Evolutionary conservation across 1,139 yeast genomes (phyloP).

Genomic region (Suhomyces maxii): DNA sequence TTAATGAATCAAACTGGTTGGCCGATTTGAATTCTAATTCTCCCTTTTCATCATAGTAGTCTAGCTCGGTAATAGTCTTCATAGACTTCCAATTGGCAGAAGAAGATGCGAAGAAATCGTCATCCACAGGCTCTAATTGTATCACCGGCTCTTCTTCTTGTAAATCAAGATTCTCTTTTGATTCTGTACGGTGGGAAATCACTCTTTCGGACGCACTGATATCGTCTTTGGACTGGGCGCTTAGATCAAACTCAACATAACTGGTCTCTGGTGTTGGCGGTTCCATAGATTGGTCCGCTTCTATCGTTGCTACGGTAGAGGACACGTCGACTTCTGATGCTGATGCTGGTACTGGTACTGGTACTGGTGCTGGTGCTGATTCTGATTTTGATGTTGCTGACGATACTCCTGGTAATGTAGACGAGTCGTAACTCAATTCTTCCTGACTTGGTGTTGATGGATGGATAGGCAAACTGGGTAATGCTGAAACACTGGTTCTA

Average conservation of each 20-base stretch:
- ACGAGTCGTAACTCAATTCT: background rate
- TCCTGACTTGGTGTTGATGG: background rate
- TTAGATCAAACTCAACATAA: conserved; percentile 36
- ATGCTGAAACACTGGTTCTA: conserved; percentile 18
- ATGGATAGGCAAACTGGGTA: conserved; percentile 21
- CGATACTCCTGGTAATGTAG: no score
- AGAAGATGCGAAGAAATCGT: conserved; percentile 35
- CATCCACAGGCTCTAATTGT: conserved; percentile 19
- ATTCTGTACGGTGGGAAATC: conserved; percentile 5
- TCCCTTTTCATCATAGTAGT: conserved; percentile 54
- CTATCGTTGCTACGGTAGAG: background rate
- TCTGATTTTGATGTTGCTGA: no score
- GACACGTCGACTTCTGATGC: background rate
- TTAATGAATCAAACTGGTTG: conserved; percentile 23
- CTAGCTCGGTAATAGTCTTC: conserved; percentile 51
- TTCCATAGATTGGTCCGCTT: background rate
- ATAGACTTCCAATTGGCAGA: conserved; percentile 51
- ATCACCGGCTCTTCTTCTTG: background rate
- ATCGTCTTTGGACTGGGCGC: conserved; percentile 11
- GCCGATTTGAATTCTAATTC: conserved; percentile 40
- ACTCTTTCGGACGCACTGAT: conserved; percentile 11
- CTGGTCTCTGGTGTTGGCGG: conserved; percentile 7
- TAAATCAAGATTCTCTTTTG: conserved; percentile 8
- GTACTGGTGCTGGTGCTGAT: no score
- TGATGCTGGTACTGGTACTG: no score